These are phyloP conservation scores for Pythium biforme DNA, from an alignment of 352 stramenopile genomes.

Conservation along the genomic window DNA sequence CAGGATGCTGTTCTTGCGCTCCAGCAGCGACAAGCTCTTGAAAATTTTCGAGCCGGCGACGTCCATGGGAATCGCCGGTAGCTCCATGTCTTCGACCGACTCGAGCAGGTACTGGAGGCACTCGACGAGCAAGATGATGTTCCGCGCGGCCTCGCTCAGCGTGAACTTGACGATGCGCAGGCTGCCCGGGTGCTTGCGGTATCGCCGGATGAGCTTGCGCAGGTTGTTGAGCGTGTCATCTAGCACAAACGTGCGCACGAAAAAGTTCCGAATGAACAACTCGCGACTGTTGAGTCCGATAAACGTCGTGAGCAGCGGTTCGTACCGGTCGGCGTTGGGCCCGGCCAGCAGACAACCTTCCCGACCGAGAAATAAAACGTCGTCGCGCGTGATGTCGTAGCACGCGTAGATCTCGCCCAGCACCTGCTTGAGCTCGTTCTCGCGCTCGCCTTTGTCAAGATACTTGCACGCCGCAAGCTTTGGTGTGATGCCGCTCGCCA, in stretches of 20 bases:
- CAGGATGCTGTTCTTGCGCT: conserved; percentile 89
- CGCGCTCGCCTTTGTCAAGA: conserved; percentile 96
- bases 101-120: conserved; percentile 95
- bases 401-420: conserved; percentile 94
- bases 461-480: conserved; percentile 97
- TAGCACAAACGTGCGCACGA: conserved; percentile 94
- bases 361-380: conserved; percentile 94
- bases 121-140: conserved; percentile 97
- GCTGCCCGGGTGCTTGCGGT: conserved; percentile 76
- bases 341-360: conserved; percentile 93
- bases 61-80: conserved; percentile 53
- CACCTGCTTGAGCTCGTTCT: conserved; percentile 97
- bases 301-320: conserved; percentile 94
- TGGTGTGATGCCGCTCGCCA: conserved; percentile 94
- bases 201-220: conserved; percentile 86
- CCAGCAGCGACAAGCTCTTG: conserved; percentile 90
- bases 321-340: conserved; percentile 93
- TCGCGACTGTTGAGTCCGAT: conserved; percentile 96
- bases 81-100: conserved; percentile 89
- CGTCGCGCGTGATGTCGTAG: conserved; percentile 96
- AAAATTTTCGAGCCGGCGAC: conserved; percentile 81
- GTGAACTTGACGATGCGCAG: conserved; percentile 82
- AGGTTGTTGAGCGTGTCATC: conserved; percentile 92
- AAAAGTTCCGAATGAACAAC: conserved; percentile 98
- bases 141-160: conserved; percentile 90